A percentile compares a stretch with the other conserved stretches of the same genome.
phyloP scores from a whole-genome alignment of 1,284 basidiomycete species.

The Ustilago loliicola region DNA sequence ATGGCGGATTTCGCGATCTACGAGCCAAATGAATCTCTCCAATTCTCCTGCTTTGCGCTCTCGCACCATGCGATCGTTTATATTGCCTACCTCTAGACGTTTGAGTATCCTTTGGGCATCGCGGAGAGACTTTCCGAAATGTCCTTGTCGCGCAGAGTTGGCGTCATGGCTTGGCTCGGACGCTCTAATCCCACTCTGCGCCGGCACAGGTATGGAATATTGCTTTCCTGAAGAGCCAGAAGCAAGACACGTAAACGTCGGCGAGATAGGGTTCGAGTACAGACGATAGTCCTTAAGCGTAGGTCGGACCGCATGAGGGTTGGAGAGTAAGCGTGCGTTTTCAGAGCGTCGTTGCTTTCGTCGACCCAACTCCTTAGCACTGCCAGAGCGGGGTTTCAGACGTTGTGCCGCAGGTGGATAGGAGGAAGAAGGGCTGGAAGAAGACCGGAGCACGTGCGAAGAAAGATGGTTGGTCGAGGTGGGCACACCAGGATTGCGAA shows the following conservation, averaged over 20 bases:
- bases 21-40: slow-evolving; percentile 53
- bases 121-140: slow-evolving; percentile 52
- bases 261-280: slow-evolving; percentile 48
- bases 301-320: slow-evolving; percentile 56
- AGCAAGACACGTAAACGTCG: slow-evolving; percentile 40
- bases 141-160: slow-evolving; percentile 42
- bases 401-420: slow-evolving; percentile 21
- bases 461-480: slow-evolving; percentile 20
- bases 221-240: slow-evolving; percentile 3
- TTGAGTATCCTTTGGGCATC: slow-evolving; percentile 59
- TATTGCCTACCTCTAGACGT: slow-evolving; percentile 32
- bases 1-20: slow-evolving; percentile 40
- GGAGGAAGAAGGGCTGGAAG: slow-evolving; percentile 20
- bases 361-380: slow-evolving; percentile 26
- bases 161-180: slow-evolving; percentile 37
- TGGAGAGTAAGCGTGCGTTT: slow-evolving; percentile 54
- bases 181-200: slow-evolving; percentile 7
- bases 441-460: slow-evolving; percentile 8
- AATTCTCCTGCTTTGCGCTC: slow-evolving; percentile 32
- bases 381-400: neutral
- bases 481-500: slow-evolving; percentile 26
- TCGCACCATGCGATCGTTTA: slow-evolving; percentile 22
- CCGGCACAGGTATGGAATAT: slow-evolving; percentile 20
- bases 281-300: slow-evolving; percentile 52
- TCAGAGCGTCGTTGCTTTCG: slow-evolving; percentile 51